Base-by-base conservation (phyloP, 1,284 basidiomycete species). In the Ganoderma lingzhi region DNA sequence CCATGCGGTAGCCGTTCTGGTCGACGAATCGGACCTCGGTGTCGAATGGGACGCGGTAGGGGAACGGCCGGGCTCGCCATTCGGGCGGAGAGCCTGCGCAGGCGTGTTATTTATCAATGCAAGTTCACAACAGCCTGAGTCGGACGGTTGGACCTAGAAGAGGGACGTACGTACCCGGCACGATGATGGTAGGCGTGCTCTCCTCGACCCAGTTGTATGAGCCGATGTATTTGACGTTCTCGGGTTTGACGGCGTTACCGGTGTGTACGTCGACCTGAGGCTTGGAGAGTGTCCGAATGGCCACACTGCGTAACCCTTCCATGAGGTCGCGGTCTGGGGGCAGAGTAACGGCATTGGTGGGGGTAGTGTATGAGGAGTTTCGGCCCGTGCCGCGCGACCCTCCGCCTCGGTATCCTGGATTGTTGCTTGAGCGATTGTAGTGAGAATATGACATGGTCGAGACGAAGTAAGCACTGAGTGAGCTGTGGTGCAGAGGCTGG, bases 201-300 rank as follows among this genome's bases (percentile, higher is more conserved):
- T 71, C 61, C 69, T 84, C 81, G 19, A 80, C 72, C 88, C 88
- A 89, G 68, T 85, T 87, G 76, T 89, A 90, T 0, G 88, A 89
- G 3, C 85, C 86, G 63, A 88, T 78, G 64, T 83, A 85, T 28
- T 82, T 69, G 39, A 84, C 77, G 64, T 85, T 75, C 17, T 77
- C 63, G 2, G 69, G 70, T 32, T 65, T 68, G 68, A 72, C 30
- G 9, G 63, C 23, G 2, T 28, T 23, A 6, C 59, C 59, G 10
- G 37, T 19, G 19, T 37, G 44, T 2, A 9, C 1, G 28, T 41
- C 59, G 5, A 41, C 41, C 5, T 41, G 9, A 0, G 71, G 73
- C 44, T 62, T 72, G 6, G 61, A 42, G 14, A 74, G 15, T 3
- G 68, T 66, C 14, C 45, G 61, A 9, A 74, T 39, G 14, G 70